phyloP scores from a whole-genome alignment of 1,284 basidiomycete genomes.

The Erythrobasidium hasegawianum region DNA sequence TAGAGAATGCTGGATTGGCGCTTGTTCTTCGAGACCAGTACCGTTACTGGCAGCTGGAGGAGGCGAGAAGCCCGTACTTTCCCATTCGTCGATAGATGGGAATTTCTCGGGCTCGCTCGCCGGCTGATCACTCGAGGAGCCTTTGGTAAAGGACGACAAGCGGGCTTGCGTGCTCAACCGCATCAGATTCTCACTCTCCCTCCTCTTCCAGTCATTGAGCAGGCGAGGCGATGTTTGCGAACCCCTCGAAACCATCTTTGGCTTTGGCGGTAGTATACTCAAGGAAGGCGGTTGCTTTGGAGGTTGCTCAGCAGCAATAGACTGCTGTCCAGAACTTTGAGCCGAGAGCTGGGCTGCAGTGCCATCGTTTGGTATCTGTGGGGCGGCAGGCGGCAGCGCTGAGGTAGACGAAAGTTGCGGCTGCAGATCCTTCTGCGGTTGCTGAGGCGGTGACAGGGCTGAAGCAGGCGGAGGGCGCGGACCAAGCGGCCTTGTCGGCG shows the following conservation, averaged over 20 bases:
- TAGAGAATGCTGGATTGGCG: background rate
- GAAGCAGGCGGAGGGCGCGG: background rate
- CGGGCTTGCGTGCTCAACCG: constrained; percentile 5
- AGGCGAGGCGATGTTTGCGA: constrained; percentile 43
- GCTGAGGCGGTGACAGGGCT: too few relatives aligned
- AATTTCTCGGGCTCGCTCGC: constrained; percentile 4
- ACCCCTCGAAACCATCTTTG: constrained; percentile 38
- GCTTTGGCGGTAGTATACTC: constrained; percentile 25
- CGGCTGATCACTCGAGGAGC: background rate
- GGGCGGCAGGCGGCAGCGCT: too few relatives aligned
- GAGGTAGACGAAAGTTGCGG: background rate
- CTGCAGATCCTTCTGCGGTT: too few relatives aligned
- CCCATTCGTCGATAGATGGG: constrained; percentile 3
- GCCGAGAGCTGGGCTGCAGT: too few relatives aligned
- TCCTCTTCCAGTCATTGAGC: constrained; percentile 37
- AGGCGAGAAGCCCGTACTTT: constrained; percentile 26
- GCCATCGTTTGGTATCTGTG: too few relatives aligned
- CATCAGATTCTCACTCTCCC: constrained; percentile 1
- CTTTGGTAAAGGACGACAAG: constrained; percentile 5
- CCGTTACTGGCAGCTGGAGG: constrained; percentile 4
- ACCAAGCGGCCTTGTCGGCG: background rate
- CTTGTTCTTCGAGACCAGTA: background rate
- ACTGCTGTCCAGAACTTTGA: background rate
- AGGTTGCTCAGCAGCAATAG: too few relatives aligned
- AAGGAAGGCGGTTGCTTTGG: background rate